These are phyloP conservation scores for Clohesyomyces aquaticus DNA, from an alignment of 495 filamentous ascomycete genomes.

Conservation along the genomic window DNA sequence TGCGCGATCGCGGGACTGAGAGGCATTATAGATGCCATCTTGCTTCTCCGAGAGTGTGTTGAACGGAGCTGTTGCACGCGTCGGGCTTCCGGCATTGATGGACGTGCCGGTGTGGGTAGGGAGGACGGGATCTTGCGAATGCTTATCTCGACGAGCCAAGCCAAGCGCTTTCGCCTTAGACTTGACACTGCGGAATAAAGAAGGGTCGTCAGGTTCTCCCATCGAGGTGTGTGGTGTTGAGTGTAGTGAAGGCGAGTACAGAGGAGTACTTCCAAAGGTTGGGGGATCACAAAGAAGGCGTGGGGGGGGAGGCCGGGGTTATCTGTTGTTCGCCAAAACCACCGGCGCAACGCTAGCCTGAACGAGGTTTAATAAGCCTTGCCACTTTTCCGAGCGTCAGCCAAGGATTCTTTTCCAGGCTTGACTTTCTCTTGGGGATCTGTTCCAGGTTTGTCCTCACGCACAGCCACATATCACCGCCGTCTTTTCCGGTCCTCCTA, in stretches of 20 bases:
- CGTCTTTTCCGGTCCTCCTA: too few relatives aligned
- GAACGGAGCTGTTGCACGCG: background rate
- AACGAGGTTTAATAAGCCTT: too few relatives aligned
- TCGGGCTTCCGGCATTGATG: slow-evolving; percentile 13
- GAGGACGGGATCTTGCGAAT: slow-evolving; percentile 26
- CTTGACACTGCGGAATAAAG: slow-evolving; percentile 38
- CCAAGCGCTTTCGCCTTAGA: slow-evolving; percentile 38
- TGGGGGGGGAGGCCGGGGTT: too few relatives aligned
- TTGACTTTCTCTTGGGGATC: too few relatives aligned
- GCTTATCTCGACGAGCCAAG: slow-evolving; percentile 28
- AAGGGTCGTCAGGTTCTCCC: slow-evolving; percentile 41
- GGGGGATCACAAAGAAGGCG: too few relatives aligned
- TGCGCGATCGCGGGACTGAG: slow-evolving; percentile 9
- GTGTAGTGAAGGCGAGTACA: background rate
- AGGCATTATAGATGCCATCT: slow-evolving; percentile 9
- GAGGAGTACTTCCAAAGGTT: too few relatives aligned
- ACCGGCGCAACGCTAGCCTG: too few relatives aligned
- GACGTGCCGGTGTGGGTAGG: slow-evolving; percentile 17
- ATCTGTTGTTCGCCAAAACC: too few relatives aligned
- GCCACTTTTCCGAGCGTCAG: too few relatives aligned
- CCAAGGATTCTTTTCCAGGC: too few relatives aligned
- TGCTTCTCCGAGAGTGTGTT: slow-evolving; percentile 19
- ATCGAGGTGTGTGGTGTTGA: slow-evolving; percentile 21
- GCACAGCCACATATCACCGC: too few relatives aligned
- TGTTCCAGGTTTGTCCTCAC: too few relatives aligned